Evolutionary conservation across 140 eudicot genomes (phyloP).

Genomic region (Anethum foeniculum): DNA sequence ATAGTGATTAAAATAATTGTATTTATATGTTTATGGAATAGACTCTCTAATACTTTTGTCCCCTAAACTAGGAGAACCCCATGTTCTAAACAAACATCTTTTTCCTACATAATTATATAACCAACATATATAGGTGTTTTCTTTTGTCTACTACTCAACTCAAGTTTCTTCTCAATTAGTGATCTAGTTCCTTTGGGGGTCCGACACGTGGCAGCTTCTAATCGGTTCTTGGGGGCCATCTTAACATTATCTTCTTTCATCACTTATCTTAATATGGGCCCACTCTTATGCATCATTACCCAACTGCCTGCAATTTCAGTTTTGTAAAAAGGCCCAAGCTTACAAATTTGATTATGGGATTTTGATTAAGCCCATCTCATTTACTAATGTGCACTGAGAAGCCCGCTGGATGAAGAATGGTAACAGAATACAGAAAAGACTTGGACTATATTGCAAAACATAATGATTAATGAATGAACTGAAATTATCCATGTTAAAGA

Average conservation of each 20-base stretch:
- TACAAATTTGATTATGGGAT: not conserved
- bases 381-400: not conserved
- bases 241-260: not conserved
- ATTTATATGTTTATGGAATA: not conserved
- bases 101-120: constrained; percentile 4
- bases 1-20: not conserved
- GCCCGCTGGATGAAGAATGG: not conserved
- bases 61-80: constrained; percentile 1
- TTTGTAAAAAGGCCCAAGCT: not conserved
- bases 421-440: not conserved
- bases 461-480: too few relatives aligned
- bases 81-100: constrained; percentile 5
- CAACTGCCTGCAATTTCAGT: not conserved
- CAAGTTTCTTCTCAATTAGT: not conserved
- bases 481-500: too few relatives aligned
- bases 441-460: not conserved
- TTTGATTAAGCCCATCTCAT: not conserved
- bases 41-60: not conserved
- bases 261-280: not conserved
- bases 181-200: not conserved
- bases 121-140: constrained; percentile 4
- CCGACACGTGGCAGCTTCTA: not conserved
- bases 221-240: not conserved
- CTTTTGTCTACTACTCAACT: constrained; percentile 9
- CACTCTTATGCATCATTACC: not conserved